Percentiles rank a stretch among this genome's conserved stretches.
Evolutionary conservation across 495 filamentous ascomycete species (phyloP).

Genomic region (Aspergillus indologenus): DNA sequence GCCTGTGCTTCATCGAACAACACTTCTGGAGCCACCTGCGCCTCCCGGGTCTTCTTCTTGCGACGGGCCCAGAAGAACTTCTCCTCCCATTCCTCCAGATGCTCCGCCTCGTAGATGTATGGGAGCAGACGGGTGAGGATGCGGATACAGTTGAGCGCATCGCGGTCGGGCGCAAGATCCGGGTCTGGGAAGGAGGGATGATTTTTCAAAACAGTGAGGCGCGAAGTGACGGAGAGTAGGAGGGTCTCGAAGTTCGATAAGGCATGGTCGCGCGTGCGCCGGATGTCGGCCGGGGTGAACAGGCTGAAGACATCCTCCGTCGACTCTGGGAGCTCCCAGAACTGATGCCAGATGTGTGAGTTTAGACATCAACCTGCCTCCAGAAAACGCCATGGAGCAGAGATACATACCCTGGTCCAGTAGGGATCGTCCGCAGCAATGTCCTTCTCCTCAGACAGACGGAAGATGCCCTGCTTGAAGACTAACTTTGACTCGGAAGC

Average conservation of each 20-base stretch:
- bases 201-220: conserved; percentile 76
- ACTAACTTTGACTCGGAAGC: conserved; percentile 98
- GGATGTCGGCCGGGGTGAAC: conserved; percentile 90
- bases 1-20: conserved; percentile 75
- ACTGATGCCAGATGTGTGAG: conserved; percentile 51
- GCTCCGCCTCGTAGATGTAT: conserved; percentile 88
- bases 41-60: conserved; percentile 55
- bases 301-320: conserved; percentile 95
- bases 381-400: not conserved
- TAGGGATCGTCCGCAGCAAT: conserved; percentile 88
- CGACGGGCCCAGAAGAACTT: conserved; percentile 87
- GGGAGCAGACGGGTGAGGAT: conserved; percentile 89
- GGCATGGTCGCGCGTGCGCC: conserved; percentile 81
- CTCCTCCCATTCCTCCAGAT: conserved; percentile 83
- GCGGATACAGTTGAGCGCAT: conserved; percentile 91
- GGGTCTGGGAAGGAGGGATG: conserved; percentile 87
- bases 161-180: conserved; percentile 82
- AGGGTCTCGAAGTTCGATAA: conserved; percentile 90
- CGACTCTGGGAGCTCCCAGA: conserved; percentile 97
- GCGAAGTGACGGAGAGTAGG: conserved; percentile 74
- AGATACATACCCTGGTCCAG: conserved; percentile 73
- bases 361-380: not conserved
- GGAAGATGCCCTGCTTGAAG: conserved; percentile 99
- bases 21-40: conserved; percentile 62
- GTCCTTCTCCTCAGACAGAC: conserved; percentile 82